Evolutionary conservation across 2,329 filamentous ascomycete species (phyloP), one percentile per base, ranked within the genome.

Genomic region (Lanzia echinophila): DNA sequence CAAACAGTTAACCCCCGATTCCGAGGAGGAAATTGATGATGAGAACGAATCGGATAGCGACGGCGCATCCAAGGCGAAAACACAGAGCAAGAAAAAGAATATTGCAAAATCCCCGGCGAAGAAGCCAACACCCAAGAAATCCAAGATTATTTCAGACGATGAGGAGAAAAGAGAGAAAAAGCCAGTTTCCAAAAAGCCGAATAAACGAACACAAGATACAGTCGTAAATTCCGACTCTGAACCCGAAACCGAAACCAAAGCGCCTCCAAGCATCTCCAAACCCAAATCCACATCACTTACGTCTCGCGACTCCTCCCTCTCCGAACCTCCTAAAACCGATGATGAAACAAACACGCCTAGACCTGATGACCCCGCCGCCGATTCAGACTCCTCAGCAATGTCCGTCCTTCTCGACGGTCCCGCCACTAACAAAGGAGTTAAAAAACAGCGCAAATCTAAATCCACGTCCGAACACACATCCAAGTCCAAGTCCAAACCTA

Each of bases 391-490:
- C 20, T 81, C 79, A 0, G 85, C 88, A 51, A 73, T 90, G 69
- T 92, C 88, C 0, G 78, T 81, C 3, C 77, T 96, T n/a, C 73
- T 94, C 39, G 91, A 96, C 65, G 88, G 47, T 19, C 48, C 53
- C 34, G 22, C 53, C 6, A 52, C 42, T 19, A 53, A 53, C 50
- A 53, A 53, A 20, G 51, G 92, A 59, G 76, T 75, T 2, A 81
- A 82, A 10, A 81, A 83, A 57, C 47, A 28, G 13, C 24, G 48
- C 32, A 20, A 64, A 57, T 62, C 33, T 62, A 69, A 57, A 61
- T 70, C 68, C 58, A 69, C 24, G 8, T 28, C 24, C 24, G 24
- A 28, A 28, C 24, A 8, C 4, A 28, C 24, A 28, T 28, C 56
- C 11, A 47, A 51, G 44, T 28, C 56, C 11, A 47, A 51, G 44